A percentile compares a stretch with the other conserved stretches of the same genome.
phyloP scores from a whole-genome alignment of 371 early-diverging fungal genomes.

The Circinella minor region DNA sequence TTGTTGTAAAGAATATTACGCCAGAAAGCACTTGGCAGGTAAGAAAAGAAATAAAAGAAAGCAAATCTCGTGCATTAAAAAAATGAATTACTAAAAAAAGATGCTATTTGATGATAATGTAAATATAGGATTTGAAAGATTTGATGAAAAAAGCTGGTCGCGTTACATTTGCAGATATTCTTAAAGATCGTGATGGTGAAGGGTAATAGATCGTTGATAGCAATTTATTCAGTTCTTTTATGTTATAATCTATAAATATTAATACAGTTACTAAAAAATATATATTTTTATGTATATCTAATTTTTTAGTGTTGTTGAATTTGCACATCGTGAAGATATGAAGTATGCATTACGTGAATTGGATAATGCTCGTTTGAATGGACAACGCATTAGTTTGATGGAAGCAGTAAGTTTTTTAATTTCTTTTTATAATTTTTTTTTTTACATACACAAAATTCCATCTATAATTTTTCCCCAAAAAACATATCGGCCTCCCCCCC shows the following conservation, averaged over 20 bases:
- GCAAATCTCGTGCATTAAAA: not conserved
- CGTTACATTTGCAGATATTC: constrained; percentile 89
- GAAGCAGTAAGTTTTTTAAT: constrained; percentile 55
- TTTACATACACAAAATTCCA: too few species aligned
- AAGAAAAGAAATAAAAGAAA: constrained; percentile 13
- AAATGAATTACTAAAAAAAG: not conserved
- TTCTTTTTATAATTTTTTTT: too few species aligned
- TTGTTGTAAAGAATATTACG: constrained; percentile 69
- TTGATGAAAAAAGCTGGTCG: constrained; percentile 91
- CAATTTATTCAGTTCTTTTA: constrained; percentile 15
- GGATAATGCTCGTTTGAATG: constrained; percentile 83
- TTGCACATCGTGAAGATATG: constrained; percentile 76
- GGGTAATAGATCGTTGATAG: too few species aligned
- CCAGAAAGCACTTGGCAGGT: constrained; percentile 80
- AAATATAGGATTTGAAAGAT: constrained; percentile 88
- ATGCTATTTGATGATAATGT: not conserved
- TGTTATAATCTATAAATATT: too few species aligned
- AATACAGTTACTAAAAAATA: too few species aligned
- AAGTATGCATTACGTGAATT: constrained; percentile 82
- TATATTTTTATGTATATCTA: too few species aligned
- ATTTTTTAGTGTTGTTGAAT: constrained; percentile 81
- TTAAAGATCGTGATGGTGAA: constrained; percentile 78
- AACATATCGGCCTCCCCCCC: too few species aligned
- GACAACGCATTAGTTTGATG: constrained; percentile 71
- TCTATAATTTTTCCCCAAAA: too few species aligned